Conservation (phyloP, 495 filamentous ascomycete species). For the Aspergillus nidulans region DNA sequence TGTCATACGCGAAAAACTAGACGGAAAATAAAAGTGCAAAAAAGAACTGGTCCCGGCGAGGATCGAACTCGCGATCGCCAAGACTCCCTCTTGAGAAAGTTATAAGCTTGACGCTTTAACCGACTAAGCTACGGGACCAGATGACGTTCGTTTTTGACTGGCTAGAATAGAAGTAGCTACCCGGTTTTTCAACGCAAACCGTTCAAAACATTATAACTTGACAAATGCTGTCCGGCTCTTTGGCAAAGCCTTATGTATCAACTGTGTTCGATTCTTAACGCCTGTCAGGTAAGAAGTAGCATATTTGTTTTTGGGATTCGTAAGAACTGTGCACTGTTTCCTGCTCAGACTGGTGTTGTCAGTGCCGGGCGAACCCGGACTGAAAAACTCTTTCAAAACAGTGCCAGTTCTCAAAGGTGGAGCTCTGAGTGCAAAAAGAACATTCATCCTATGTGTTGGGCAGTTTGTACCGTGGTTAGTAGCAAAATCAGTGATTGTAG, state of each 20-base stretch:
- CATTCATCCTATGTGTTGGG: too few relatives aligned
- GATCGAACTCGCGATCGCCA: conserved; percentile 15
- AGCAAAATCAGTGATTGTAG: not conserved
- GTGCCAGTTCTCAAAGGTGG: too few relatives aligned
- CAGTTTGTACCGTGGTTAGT: not conserved
- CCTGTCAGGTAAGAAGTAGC: too few relatives aligned
- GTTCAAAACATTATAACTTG: too few relatives aligned
- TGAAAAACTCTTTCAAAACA: not conserved
- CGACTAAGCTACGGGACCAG: conserved; percentile 14
- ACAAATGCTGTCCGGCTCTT: too few relatives aligned
- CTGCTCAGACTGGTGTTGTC: not conserved
- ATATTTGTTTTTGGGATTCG: too few relatives aligned
- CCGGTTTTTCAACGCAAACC: too few relatives aligned
- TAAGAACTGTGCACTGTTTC: too few relatives aligned
- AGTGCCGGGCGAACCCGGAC: not conserved
- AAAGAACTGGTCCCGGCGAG: conserved; percentile 13
- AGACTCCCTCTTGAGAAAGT: conserved; percentile 11
- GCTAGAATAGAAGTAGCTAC: not conserved
- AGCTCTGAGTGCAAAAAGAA: too few relatives aligned
- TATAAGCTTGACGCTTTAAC: conserved; percentile 15
- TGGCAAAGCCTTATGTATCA: too few relatives aligned
- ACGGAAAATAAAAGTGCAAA: not conserved
- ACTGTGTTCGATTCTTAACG: too few relatives aligned
- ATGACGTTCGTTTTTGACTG: not conserved
- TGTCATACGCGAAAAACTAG: too few relatives aligned